Evolutionary conservation across 148 eudicot species (phyloP).

Genomic region (Rhododendron williamsianum): DNA sequence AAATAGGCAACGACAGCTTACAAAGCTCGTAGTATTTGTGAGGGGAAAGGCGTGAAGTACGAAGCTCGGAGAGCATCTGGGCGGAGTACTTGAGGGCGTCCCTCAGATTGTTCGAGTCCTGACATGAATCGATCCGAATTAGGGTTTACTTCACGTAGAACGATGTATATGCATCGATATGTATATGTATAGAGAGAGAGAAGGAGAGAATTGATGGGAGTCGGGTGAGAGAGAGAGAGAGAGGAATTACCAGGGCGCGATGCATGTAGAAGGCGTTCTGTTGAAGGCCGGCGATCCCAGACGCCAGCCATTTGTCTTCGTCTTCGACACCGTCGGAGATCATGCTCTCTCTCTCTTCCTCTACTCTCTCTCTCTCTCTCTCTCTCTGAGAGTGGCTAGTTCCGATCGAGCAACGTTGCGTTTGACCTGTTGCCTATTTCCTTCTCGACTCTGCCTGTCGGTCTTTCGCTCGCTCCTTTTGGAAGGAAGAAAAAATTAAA

Average conservation of each 20-base stretch:
- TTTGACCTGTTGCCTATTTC: slow-evolving; percentile 32
- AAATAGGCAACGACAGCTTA: slow-evolving; percentile 17
- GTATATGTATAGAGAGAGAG: not conserved
- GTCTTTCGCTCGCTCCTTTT: not conserved
- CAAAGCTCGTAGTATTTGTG: slow-evolving; percentile 95
- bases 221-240: not conserved
- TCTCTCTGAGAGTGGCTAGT: not conserved
- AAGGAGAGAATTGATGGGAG: not conserved
- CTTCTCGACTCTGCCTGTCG: slow-evolving; percentile 48
- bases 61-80: slow-evolving; percentile 98
- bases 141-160: slow-evolving; percentile 33
- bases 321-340: slow-evolving; percentile 72
- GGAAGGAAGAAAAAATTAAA: too few species aligned
- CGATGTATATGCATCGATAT: not conserved
- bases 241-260: slow-evolving; percentile 69
- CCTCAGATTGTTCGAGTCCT: slow-evolving; percentile 90
- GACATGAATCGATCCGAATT: slow-evolving; percentile 25
- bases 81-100: slow-evolving; percentile 96
- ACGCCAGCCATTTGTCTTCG: slow-evolving; percentile 86
- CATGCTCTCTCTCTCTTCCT: slow-evolving; percentile 30
- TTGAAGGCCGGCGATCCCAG: slow-evolving; percentile 86
- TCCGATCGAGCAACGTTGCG: slow-evolving; percentile 5
- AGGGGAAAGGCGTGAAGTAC: slow-evolving; percentile 93
- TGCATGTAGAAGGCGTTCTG: slow-evolving; percentile 97
- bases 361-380: slow-evolving; percentile 10